Evolutionary conservation across 441 rosid species (phyloP).

Genomic region (Croton laevigatus): DNA sequence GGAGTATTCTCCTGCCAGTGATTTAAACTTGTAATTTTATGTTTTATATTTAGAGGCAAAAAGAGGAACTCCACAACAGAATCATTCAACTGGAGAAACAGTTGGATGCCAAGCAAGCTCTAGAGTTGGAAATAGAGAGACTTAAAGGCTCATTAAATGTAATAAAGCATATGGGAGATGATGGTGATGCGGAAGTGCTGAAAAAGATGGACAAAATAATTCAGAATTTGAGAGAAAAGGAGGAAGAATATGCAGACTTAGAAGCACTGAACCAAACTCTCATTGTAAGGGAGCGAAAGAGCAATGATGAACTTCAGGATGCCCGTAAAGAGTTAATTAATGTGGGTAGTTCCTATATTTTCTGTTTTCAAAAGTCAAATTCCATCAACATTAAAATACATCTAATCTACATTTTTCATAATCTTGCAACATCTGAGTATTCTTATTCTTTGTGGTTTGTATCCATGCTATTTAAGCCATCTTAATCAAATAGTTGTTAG

Average conservation of each 20-base stretch:
- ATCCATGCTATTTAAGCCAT: not conserved
- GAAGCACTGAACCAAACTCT: slow-evolving; percentile 75
- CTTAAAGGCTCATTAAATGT: slow-evolving; percentile 61
- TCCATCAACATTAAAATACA: no score
- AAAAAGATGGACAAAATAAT: slow-evolving; percentile 55
- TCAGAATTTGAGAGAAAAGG: slow-evolving; percentile 72
- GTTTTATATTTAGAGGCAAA: slow-evolving; percentile 56
- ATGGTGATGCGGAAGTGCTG: slow-evolving; percentile 61
- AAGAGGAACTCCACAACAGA: slow-evolving; percentile 62
- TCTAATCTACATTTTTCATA: not conserved
- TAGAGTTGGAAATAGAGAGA: slow-evolving; percentile 78
- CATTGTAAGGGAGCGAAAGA: slow-evolving; percentile 71
- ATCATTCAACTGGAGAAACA: slow-evolving; percentile 64
- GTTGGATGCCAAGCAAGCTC: slow-evolving; percentile 76
- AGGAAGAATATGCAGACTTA: slow-evolving; percentile 63
- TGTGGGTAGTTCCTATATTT: slow-evolving; percentile 39
- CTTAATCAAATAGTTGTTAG: not conserved
- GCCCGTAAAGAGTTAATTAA: slow-evolving; percentile 79
- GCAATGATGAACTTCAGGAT: slow-evolving; percentile 88
- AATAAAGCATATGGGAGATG: slow-evolving; percentile 69
- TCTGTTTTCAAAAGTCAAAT: not conserved
- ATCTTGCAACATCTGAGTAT: slow-evolving; percentile 15
- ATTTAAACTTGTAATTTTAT: slow-evolving; percentile 13
- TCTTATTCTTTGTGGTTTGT: not conserved
- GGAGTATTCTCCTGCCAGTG: slow-evolving; percentile 18